Evolutionary conservation across 441 rosid genomes (phyloP).

Genomic region (Arabidopsis hybrid): DNA sequence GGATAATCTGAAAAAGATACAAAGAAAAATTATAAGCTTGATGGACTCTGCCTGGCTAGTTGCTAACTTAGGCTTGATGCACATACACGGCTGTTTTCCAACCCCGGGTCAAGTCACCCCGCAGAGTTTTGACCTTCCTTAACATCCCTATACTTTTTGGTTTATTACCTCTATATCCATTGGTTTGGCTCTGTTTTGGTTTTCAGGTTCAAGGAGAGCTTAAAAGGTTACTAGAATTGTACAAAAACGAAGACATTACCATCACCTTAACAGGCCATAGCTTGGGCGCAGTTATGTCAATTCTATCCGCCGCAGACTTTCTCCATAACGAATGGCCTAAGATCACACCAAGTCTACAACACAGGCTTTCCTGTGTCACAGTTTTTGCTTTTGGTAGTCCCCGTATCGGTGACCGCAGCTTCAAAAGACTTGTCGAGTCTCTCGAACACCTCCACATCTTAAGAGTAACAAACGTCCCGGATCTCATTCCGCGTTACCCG

Average conservation of each 20-base stretch:
- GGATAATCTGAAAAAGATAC: neutral
- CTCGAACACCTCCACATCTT: constrained; percentile 47
- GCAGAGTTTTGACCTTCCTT: neutral
- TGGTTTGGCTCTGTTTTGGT: constrained; percentile 25
- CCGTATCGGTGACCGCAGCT: constrained; percentile 44
- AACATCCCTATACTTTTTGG: neutral
- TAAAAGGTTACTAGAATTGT: constrained; percentile 49
- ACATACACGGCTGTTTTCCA: neutral
- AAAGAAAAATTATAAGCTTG: neutral
- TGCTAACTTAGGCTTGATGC: neutral
- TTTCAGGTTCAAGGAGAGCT: constrained; percentile 55
- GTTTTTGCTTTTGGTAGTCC: constrained; percentile 56
- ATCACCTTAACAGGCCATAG: constrained; percentile 74
- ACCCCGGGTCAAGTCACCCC: neutral
- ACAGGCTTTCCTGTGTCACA: constrained; percentile 37
- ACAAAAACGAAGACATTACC: constrained; percentile 62
- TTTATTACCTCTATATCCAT: neutral
- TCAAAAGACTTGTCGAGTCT: constrained; percentile 39
- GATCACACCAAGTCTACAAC: constrained; percentile 19
- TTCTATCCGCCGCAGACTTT: constrained; percentile 61
- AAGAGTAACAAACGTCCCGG: constrained; percentile 41
- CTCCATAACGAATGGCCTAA: constrained; percentile 50
- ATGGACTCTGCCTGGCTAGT: neutral
- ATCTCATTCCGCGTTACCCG: constrained; percentile 41
- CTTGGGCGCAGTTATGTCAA: constrained; percentile 62